Evolutionary conservation across 2,329 filamentous ascomycete genomes (phyloP).

Genomic region (Diaporthe batatas): DNA sequence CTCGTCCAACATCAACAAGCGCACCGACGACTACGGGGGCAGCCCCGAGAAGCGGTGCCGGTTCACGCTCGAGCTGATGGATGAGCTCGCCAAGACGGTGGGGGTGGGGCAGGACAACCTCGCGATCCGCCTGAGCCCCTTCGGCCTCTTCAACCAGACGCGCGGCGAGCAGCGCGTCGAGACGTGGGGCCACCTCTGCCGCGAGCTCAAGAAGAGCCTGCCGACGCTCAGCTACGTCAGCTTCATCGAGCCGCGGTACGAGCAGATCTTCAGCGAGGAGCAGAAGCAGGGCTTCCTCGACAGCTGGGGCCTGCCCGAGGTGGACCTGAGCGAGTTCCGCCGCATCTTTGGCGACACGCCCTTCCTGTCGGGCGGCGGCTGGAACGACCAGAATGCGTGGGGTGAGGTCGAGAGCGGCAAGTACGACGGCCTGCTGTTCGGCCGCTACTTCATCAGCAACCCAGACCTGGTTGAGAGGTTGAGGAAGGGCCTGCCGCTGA

Average conservation of each 20-base stretch:
- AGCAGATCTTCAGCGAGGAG: slow-evolving; percentile 50
- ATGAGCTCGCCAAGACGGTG: slow-evolving; percentile 64
- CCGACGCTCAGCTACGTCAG: slow-evolving; percentile 70
- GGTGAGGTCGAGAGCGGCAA: slow-evolving; percentile 47
- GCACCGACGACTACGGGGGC: slow-evolving; percentile 68
- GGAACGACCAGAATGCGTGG: slow-evolving; percentile 46
- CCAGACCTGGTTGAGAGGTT: slow-evolving; percentile 59
- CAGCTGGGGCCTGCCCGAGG: slow-evolving; percentile 37
- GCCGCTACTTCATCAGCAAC: slow-evolving; percentile 58
- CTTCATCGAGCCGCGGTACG: slow-evolving; percentile 65
- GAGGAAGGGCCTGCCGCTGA: slow-evolving; percentile 52
- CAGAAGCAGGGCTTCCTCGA: slow-evolving; percentile 46
- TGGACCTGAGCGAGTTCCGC: slow-evolving; percentile 39
- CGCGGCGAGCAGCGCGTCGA: slow-evolving; percentile 67
- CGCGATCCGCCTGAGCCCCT: slow-evolving; percentile 68
- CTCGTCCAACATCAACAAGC: slow-evolving; percentile 65
- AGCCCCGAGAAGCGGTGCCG: slow-evolving; percentile 66
- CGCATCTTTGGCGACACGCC: slow-evolving; percentile 45
- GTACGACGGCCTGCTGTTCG: slow-evolving; percentile 53
- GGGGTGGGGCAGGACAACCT: slow-evolving; percentile 64
- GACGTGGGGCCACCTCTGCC: slow-evolving; percentile 66
- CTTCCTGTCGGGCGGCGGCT: slow-evolving; percentile 49
- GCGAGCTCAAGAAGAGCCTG: slow-evolving; percentile 57
- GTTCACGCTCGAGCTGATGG: slow-evolving; percentile 64
- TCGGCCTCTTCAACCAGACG: slow-evolving; percentile 63